Base-by-base conservation (phyloP, 208 protist genomes). In the Vickermania ingenoplastis region DNA sequence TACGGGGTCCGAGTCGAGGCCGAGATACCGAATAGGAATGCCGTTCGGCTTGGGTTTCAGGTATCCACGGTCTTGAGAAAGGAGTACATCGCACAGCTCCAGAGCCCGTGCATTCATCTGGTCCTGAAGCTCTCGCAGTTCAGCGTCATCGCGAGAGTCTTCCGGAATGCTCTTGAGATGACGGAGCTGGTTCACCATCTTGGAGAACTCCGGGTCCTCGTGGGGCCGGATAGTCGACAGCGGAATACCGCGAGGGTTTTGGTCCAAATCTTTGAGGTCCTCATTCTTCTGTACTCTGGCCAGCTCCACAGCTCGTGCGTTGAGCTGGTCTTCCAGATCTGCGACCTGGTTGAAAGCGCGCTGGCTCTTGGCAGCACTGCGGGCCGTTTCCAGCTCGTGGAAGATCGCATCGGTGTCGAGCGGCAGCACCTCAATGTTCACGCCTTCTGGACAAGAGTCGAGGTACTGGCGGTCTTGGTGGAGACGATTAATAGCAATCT, bases 321-420 rank as follows among this genome's bases (percentile, higher is more conserved):
- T 92, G 3, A 92, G 68, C 54, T 77, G 57, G 31, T 84, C 75
- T 71, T 92, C 85, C 3, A 92, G 69, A 4, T 70, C 76, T 4
- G 48, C 51, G 24, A 75, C 73, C 26, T 73, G 55, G 3, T 67
- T 69, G 13, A 64, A 72, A 60, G 68, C 68, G 57, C 69, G 70
- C 29, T 73, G 72, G 17, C 68, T 68, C 78, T 91, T 91, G 26
- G 77, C 63, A 7, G 57, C 63, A 0, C 75, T 75, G 3, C 84
- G 80, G 57, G 71, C 67, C 53, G 73, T 67, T 76, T 92, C 84
- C 61, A 92, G 30, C 23, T 65, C 25, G 55, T 70, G 78, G 57
- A 91, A 88, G 17, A 51, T 57, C 17, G 60, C 57, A 55, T 92
- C 78, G 4, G 67, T 76, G 61, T 88, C 76, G 3, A 92, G 75